Evolutionary conservation across 306 rosid genomes (phyloP).

Genomic region (Cajanus cajan): DNA sequence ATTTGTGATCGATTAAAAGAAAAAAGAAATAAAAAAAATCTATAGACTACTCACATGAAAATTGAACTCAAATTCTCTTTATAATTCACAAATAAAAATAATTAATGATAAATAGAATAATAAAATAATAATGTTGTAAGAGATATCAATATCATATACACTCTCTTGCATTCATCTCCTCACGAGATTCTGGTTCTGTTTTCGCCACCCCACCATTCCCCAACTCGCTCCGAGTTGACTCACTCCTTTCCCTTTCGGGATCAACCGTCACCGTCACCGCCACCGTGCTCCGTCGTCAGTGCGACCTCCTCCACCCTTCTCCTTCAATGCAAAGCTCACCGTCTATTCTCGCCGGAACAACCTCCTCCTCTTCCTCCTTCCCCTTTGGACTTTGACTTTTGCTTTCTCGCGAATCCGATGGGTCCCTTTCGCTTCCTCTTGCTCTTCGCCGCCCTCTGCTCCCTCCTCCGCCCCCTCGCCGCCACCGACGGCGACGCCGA

Average conservation of each 20-base stretch:
- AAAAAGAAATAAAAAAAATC: too few relatives aligned
- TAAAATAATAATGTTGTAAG: neutral
- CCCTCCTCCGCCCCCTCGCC: conserved; percentile 37
- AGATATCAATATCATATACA: conserved; percentile 21
- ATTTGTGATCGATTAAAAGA: too few relatives aligned
- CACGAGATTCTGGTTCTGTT: conserved; percentile 50
- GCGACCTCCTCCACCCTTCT: conserved; percentile 25
- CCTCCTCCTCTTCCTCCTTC: neutral
- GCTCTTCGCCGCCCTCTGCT: conserved; percentile 33
- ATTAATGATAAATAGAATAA: too few relatives aligned
- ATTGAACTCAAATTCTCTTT: neutral
- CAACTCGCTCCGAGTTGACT: conserved; percentile 43
- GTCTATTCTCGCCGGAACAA: conserved; percentile 40
- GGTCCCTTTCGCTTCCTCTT: conserved; percentile 46
- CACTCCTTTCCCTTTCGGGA: conserved; percentile 27
- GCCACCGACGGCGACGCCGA: conserved; percentile 80
- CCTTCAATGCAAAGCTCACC: conserved; percentile 37
- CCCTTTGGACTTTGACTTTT: conserved; percentile 48
- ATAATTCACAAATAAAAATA: neutral
- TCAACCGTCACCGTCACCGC: conserved; percentile 7
- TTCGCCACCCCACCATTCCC: neutral
- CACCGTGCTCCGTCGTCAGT: conserved; percentile 14
- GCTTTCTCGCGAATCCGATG: conserved; percentile 49
- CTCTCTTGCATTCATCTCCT: conserved; percentile 26
- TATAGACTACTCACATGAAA: too few relatives aligned